Evolutionary conservation across 2,329 filamentous ascomycete genomes (phyloP).

Genomic region (Bipolaris sorokiniana): DNA sequence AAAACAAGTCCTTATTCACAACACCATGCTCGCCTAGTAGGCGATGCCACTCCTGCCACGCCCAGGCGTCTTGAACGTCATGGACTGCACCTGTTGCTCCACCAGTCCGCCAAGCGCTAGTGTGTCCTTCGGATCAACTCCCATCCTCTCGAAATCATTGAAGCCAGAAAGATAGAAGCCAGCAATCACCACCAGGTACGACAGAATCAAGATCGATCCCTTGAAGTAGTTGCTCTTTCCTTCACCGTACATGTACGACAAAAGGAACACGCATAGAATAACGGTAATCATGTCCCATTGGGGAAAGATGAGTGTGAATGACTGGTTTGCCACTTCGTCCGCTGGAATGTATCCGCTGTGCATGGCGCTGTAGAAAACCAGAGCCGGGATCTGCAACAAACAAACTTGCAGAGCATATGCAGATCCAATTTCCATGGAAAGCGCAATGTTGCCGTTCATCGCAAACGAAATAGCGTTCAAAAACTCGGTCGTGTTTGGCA

Average conservation of each 20-base stretch:
- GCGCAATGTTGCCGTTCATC: slow-evolving; percentile 98
- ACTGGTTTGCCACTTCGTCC: slow-evolving; percentile 63
- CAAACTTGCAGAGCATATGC: slow-evolving; percentile 97
- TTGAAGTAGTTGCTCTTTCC: slow-evolving; percentile 99
- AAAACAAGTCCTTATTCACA: not conserved
- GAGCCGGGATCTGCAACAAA: slow-evolving; percentile 87
- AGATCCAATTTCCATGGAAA: slow-evolving; percentile 99
- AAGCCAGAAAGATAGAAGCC: slow-evolving; percentile 88
- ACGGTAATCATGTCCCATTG: slow-evolving; percentile 99
- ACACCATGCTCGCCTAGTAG: slow-evolving; percentile 23
- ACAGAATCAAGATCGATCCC: slow-evolving; percentile 90
- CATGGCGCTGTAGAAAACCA: slow-evolving; percentile 88
- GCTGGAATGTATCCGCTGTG: slow-evolving; percentile 66
- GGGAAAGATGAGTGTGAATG: slow-evolving; percentile 88
- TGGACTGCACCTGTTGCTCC: slow-evolving; percentile 39
- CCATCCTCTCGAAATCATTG: slow-evolving; percentile 57
- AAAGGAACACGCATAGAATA: slow-evolving; percentile 91
- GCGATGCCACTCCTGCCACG: slow-evolving; percentile 33
- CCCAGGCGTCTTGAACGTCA: slow-evolving; percentile 44
- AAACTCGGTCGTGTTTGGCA: slow-evolving; percentile 98
- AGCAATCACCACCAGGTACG: slow-evolving; percentile 88
- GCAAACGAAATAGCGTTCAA: slow-evolving; percentile 99
- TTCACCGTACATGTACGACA: slow-evolving; percentile 97
- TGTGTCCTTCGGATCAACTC: slow-evolving; percentile 44
- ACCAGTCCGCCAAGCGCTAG: slow-evolving; percentile 43